Conservation (phyloP, 805 yeast species). For the Spathaspora sp. region DNA sequence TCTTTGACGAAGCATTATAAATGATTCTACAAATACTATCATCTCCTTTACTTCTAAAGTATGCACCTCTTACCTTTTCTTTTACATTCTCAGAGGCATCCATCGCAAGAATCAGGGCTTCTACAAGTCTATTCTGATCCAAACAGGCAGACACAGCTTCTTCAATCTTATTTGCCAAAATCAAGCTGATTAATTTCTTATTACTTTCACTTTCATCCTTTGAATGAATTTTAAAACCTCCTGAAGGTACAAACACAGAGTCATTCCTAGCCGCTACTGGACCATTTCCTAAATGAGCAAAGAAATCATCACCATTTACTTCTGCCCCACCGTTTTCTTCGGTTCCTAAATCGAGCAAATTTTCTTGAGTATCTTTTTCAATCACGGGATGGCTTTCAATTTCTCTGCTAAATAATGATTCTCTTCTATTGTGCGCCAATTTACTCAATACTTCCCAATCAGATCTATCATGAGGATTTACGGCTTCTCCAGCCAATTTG, state of each 20-base stretch:
- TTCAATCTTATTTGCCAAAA: slow-evolving; percentile 60
- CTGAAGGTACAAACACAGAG: slow-evolving; percentile 44
- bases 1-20: slow-evolving; percentile 54
- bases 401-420: slow-evolving; percentile 39
- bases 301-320: slow-evolving; percentile 21
- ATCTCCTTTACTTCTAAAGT: slow-evolving; percentile 54
- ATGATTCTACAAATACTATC: slow-evolving; percentile 70
- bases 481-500: slow-evolving; percentile 39
- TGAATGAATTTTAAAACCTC: slow-evolving; percentile 44
- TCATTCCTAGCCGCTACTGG: slow-evolving; percentile 1
- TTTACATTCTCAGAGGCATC: slow-evolving; percentile 59
- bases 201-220: slow-evolving; percentile 38
- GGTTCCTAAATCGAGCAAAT: slow-evolving; percentile 5
- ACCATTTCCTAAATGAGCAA: slow-evolving; percentile 31
- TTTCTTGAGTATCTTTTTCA: slow-evolving; percentile 4
- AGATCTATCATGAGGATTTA: slow-evolving; percentile 39
- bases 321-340: slow-evolving; percentile 15
- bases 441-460: slow-evolving; percentile 67
- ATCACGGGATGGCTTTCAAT: slow-evolving; percentile 2
- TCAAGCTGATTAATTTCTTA: slow-evolving; percentile 29
- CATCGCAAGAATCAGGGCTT: slow-evolving; percentile 79
- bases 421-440: slow-evolving; percentile 48
- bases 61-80: slow-evolving; percentile 66
- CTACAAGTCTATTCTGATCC: slow-evolving; percentile 58
- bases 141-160: slow-evolving; percentile 69